phyloP scores from a whole-genome alignment of 345 rosid species.

The Hibiscus mutabilis region DNA sequence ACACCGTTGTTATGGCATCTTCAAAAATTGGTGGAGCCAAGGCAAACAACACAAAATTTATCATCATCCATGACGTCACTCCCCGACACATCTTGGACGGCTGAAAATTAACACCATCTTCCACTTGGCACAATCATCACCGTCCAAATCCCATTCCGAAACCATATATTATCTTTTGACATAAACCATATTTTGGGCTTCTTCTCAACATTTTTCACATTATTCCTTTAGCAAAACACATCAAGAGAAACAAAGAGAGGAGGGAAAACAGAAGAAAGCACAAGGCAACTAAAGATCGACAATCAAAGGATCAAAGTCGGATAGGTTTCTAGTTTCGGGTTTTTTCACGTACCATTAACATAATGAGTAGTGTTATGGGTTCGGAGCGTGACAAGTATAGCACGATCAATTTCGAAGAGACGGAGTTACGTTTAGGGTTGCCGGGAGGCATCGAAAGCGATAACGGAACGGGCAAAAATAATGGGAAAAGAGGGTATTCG shows the following conservation, averaged over 20 bases:
- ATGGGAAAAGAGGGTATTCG: conserved; percentile 63
- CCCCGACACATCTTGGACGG: conserved; percentile 24
- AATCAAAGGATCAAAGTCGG: not conserved
- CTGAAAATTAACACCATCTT: conserved; percentile 23
- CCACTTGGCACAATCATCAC: conserved; percentile 44
- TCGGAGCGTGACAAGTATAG: conserved; percentile 16
- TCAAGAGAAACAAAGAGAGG: not conserved
- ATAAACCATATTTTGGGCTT: conserved; percentile 16
- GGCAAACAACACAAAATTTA: conserved; percentile 26
- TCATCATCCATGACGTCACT: conserved; percentile 47
- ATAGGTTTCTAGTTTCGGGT: not conserved
- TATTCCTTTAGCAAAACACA: conserved; percentile 5
- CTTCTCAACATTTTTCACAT: conserved; percentile 17
- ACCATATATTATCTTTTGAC: conserved; percentile 25
- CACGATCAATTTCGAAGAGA: conserved; percentile 78
- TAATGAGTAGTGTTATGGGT: conserved; percentile 15
- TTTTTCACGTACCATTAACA: not conserved
- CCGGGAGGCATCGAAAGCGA: conserved; percentile 38
- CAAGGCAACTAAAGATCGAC: not conserved
- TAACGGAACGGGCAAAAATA: conserved; percentile 19
- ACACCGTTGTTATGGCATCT: not conserved
- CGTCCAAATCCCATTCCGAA: conserved; percentile 22
- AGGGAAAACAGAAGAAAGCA: not conserved
- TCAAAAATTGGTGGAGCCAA: conserved; percentile 17
- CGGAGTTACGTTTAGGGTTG: conserved; percentile 74